These are phyloP conservation scores for Cladosporium halotolerans DNA, from an alignment of 2,329 filamentous ascomycete species.

Conservation along the genomic window DNA sequence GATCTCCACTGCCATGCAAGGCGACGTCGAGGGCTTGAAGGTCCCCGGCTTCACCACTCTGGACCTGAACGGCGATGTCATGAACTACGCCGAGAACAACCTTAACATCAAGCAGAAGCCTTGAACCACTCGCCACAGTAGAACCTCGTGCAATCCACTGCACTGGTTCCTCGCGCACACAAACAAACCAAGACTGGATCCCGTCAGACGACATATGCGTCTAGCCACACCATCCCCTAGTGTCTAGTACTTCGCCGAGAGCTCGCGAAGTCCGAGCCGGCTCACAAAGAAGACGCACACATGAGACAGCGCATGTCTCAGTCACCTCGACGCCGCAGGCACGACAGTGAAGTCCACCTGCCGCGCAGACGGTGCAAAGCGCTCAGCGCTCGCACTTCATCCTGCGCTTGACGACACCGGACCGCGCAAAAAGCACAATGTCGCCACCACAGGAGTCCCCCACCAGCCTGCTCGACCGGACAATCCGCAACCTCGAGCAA, in stretches of 20 bases:
- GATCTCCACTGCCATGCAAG: slow-evolving; percentile 49
- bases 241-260: slow-evolving; percentile 1
- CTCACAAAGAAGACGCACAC: slow-evolving; percentile 1
- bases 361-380: not conserved
- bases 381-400: not conserved
- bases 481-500: slow-evolving; percentile 8
- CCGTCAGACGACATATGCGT: not conserved
- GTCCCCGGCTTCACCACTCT: slow-evolving; percentile 29
- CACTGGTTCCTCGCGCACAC: too few relatives aligned
- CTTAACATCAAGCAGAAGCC: slow-evolving; percentile 6
- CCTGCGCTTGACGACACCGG: not conserved
- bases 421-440: not conserved
- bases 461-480: not conserved
- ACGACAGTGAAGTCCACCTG: not conserved
- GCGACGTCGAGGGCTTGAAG: slow-evolving; percentile 24
- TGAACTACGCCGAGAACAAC: slow-evolving; percentile 23
- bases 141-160: not conserved
- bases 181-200: not conserved
- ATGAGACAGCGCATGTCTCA: slow-evolving; percentile 7
- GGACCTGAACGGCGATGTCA: slow-evolving; percentile 25
- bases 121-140: not conserved
- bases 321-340: not conserved
- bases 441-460: not conserved
- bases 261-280: not conserved
- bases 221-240: slow-evolving; percentile 6